Evolutionary conservation across 2,329 filamentous ascomycete genomes (phyloP).

Genomic region (Chalaropsis thielavioides): DNA sequence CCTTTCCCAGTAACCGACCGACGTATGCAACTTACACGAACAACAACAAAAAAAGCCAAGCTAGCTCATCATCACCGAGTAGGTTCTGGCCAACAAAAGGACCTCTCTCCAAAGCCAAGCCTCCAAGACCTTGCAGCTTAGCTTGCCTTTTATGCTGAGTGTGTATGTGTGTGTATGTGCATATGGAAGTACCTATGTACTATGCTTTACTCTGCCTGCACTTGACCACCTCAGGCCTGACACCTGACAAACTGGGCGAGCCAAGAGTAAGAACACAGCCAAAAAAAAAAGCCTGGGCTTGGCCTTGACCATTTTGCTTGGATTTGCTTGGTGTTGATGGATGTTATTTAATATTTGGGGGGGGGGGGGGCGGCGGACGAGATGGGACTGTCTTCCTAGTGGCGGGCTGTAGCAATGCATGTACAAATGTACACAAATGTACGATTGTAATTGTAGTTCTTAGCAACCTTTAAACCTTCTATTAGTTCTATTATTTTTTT

Average conservation of each 20-base stretch:
- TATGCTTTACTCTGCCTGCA: background rate
- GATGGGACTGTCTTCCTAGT: no score
- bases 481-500: background rate
- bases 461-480: background rate
- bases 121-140: background rate
- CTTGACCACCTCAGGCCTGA: background rate
- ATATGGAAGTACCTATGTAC: background rate
- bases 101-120: background rate
- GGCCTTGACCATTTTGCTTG: background rate
- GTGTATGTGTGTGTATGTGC: background rate
- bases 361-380: background rate
- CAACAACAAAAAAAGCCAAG: background rate
- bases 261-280: background rate
- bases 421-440: no score
- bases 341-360: background rate
- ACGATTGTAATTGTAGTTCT: no score
- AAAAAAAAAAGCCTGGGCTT: background rate
- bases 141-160: background rate
- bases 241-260: background rate
- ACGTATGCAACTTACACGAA: no score
- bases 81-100: background rate
- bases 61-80: background rate
- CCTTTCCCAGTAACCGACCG: no score
- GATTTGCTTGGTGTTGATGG: background rate
- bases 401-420: no score